Evolutionary conservation across 2,329 filamentous ascomycete genomes (phyloP), one percentile per base, ranked within the genome.

Genomic region (Cladophialophora psammophila): DNA sequence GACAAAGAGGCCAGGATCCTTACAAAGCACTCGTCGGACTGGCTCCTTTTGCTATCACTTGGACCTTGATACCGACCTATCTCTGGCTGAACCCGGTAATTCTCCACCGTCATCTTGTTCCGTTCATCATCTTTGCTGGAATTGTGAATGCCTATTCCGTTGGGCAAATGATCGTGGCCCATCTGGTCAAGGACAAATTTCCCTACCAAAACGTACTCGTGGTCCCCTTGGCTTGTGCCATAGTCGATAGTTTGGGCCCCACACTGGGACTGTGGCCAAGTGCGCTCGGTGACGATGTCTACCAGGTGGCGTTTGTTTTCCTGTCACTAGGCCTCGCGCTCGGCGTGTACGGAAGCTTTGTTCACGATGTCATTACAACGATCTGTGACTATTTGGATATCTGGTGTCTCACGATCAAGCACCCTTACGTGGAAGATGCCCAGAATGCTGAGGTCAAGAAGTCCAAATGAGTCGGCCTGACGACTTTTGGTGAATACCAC

Each of bases 371-470:
- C 64, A 97, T 99, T 72, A 93, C 95, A 67, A 96, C 93, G 35
- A 98, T 99, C 74, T 99, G 95, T 81, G 95, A 99, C 78, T 97
- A 96, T 78, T 85, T 98, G 68, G 95, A 99, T 77, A 99, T 99
- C 72, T 98, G 93, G 93, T 99, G 95, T 77, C 83, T 99, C 77
- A 96, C 92, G 1, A 99, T 99, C 82, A 99, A 99, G 86, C 90
- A 98, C 74, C 87, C 87, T 0, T 84, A 84, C 68, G 76, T 82
- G 40, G 82, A 83, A 64, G 78, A 63, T 60, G 62, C 72, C 69
- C 58, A 68, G 40, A 64, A 73, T 12, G 63, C 53, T 20, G 63
- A 63, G 10, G 60, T 55, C 13, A 73, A 71, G 65, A 71, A 73
- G 61, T 63, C 56, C n/a, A 65, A 67, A 45, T 71, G 60, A 71